Base-by-base conservation (phyloP, 2,329 filamentous ascomycete genomes). In the Herpotrichia juniperi region DNA sequence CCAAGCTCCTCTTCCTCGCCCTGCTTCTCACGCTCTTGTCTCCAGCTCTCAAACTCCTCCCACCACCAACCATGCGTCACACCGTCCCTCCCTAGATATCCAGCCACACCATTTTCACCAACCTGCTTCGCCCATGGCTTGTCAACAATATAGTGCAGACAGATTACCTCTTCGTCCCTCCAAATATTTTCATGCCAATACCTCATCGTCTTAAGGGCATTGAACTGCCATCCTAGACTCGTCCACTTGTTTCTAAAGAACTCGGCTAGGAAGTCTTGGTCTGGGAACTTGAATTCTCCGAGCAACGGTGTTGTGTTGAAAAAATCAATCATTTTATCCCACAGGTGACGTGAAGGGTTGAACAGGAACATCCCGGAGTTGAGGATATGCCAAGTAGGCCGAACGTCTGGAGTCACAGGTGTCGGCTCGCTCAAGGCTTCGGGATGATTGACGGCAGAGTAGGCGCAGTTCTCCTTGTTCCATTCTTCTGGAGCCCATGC, bases 41-140 rank as follows among this genome's bases (percentile, higher is more conserved):
- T 61, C 80, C 79, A 82, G 1, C 62, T 60, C 8, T 64, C 69
- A 52, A 73, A 82, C 37, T 74, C 68, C 14, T 74, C 62, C 80
- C 80, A 83, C 81, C 81, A 83, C 80, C 79, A 81, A 22, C 52
- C 58, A 67, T 83, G 80, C 39, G 79, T 81, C 39, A 72, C 75
- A 1, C 80, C 79, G 59, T 85, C 82, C 35, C 76, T 68, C 1
- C 79, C 80, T 22, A 77, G 68, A 58, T 81, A 80, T 1, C 80
- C 80, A 0, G 77, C 80, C 2, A 50, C 42, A 2, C 26, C 32
- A 1, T 35, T n/a, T 2, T 67, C 61, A 2, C 78, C 77, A 3
- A 79, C 68, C 16, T 76, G 69, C 45, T 69, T 72, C 31, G 76
- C 74, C 81, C 81, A 83, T 12, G 81, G 81, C 67, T 83, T 83